Conservation (phyloP, 805 yeast species). For the Lachancea cidri region DNA sequence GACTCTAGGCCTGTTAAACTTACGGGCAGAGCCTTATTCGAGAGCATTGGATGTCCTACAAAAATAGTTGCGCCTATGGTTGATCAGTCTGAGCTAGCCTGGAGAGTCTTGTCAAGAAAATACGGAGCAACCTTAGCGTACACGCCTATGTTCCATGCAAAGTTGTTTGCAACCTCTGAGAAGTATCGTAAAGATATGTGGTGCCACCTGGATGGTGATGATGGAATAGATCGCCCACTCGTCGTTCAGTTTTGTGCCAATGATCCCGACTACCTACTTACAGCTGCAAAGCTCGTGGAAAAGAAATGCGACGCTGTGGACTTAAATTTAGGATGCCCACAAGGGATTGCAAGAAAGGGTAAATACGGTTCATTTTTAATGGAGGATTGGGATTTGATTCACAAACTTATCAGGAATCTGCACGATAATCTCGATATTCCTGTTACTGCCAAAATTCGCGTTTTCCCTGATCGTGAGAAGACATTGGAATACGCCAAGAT, state of each 20-base stretch:
- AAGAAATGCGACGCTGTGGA: conserved; percentile 93
- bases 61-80: conserved; percentile 98
- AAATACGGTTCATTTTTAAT: conserved; percentile 91
- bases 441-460: conserved; percentile 92
- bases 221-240: conserved; percentile 69
- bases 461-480: conserved; percentile 79
- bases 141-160: conserved; percentile 96
- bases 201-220: conserved; percentile 68
- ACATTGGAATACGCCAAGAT: conserved; percentile 80
- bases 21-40: conserved; percentile 64
- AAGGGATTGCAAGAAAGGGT: conserved; percentile 93
- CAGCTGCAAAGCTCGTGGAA: conserved; percentile 77
- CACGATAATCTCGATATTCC: conserved; percentile 76
- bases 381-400: conserved; percentile 93
- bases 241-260: conserved; percentile 96
- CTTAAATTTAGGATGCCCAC: conserved; percentile 95
- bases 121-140: conserved; percentile 94
- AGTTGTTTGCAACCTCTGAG: conserved; percentile 77
- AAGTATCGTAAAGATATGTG: conserved; percentile 76
- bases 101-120: conserved; percentile 81
- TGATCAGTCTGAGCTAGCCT: conserved; percentile 92
- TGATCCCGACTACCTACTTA: conserved; percentile 75
- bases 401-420: conserved; percentile 61
- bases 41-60: conserved; percentile 66
- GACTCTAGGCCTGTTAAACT: conserved; percentile 12